Conservation (phyloP, 2,329 filamentous ascomycete genomes). For the Aureobasidium sp. region DNA sequence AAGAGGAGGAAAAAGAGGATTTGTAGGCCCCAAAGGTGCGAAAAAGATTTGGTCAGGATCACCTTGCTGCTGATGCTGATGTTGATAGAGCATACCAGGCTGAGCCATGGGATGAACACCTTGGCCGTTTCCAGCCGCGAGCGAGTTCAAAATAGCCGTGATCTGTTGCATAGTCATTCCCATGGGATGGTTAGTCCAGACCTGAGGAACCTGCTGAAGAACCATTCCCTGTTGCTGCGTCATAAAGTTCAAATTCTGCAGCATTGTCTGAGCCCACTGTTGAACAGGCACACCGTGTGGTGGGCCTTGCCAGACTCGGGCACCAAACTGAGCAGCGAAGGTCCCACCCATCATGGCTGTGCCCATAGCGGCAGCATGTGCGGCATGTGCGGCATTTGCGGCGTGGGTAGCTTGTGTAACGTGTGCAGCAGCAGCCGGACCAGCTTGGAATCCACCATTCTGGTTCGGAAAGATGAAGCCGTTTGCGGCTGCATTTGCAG, state of each 20-base stretch:
- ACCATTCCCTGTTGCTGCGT: background rate
- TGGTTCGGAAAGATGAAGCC: too few relatives aligned
- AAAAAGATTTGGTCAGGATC: background rate
- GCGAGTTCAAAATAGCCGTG: background rate
- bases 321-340: background rate
- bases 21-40: background rate
- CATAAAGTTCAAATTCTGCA: background rate
- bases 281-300: background rate
- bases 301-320: slow-evolving; percentile 10
- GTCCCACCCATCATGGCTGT: background rate
- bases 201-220: slow-evolving; percentile 3
- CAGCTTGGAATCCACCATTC: too few relatives aligned
- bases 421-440: too few relatives aligned
- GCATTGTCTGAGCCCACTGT: slow-evolving; percentile 10
- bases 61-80: background rate
- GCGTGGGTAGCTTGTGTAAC: too few relatives aligned
- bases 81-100: slow-evolving; percentile 8
- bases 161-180: slow-evolving; percentile 13
- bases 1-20: too few relatives aligned
- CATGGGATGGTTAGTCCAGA: slow-evolving; percentile 13
- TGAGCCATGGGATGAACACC: background rate
- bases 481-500: background rate
- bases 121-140: background rate
- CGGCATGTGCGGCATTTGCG: background rate
- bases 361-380: background rate